Evolutionary conservation across 2,329 filamentous ascomycete genomes (phyloP).

Genomic region (Pezicula rhizophila): DNA sequence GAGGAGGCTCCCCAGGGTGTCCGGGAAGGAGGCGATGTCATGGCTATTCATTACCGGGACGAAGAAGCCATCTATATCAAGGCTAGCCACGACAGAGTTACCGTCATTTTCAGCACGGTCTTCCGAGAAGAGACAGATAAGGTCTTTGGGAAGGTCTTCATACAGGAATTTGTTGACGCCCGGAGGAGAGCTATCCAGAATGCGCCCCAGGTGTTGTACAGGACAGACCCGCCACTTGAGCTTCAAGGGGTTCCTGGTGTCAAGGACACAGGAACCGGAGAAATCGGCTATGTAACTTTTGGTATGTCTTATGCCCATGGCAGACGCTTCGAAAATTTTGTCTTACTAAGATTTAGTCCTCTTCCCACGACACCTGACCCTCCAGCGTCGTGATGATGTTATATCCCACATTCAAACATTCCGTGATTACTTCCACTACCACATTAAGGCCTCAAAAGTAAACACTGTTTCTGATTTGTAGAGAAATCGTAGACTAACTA

Average conservation of each 20-base stretch:
- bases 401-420: slow-evolving; percentile 99
- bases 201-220: slow-evolving; percentile 93
- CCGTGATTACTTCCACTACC: slow-evolving; percentile 99
- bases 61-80: slow-evolving; percentile 99
- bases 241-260: slow-evolving; percentile 83
- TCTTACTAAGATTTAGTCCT: slow-evolving; percentile 54
- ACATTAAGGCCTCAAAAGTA: slow-evolving; percentile 97
- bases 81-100: slow-evolving; percentile 93
- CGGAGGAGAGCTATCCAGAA: slow-evolving; percentile 94
- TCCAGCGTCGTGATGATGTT: slow-evolving; percentile 84
- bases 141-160: slow-evolving; percentile 96
- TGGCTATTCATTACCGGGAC: slow-evolving; percentile 96
- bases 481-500: slow-evolving; percentile 7
- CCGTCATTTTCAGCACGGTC: slow-evolving; percentile 97
- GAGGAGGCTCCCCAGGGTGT: slow-evolving; percentile 92
- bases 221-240: slow-evolving; percentile 89
- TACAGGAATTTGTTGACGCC: slow-evolving; percentile 98
- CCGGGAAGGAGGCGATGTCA: slow-evolving; percentile 82
- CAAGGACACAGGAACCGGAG: slow-evolving; percentile 65
- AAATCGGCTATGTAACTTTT: slow-evolving; percentile 97
- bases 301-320: slow-evolving; percentile 46
- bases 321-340: slow-evolving; percentile 9
- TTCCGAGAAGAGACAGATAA: slow-evolving; percentile 97
- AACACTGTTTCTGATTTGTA: background rate
- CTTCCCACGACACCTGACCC: slow-evolving; percentile 89